phyloP scores from a whole-genome alignment of 345 rosid species.

The Eucalyptus cloeziana region DNA sequence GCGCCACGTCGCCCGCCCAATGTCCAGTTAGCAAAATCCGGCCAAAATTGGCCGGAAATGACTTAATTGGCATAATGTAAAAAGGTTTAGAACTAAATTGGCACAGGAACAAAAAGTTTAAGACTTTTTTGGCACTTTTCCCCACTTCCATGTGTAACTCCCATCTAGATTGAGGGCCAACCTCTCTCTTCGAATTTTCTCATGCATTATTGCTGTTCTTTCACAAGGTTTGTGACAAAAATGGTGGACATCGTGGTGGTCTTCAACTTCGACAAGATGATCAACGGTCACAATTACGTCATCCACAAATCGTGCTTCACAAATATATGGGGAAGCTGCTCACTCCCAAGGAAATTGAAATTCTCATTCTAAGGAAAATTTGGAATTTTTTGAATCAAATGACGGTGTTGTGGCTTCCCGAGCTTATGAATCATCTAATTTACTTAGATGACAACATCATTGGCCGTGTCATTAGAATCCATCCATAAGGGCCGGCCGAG shows the following conservation, averaged over 20 bases:
- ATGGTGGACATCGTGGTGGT: background rate
- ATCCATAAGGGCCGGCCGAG: background rate
- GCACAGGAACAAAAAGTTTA: no score
- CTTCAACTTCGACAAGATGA: fast-evolving
- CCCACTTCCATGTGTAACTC: no score
- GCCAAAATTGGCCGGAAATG: no score
- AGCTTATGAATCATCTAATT: background rate
- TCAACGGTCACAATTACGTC: background rate
- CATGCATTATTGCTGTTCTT: no score
- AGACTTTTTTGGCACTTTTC: no score
- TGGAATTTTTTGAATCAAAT: background rate
- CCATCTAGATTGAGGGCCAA: no score
- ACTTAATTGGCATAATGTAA: no score
- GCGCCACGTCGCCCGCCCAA: no score
- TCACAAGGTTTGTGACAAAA: background rate
- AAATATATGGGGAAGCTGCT: background rate
- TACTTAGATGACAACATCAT: background rate
- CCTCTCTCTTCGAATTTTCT: no score
- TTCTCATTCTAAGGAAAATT: background rate
- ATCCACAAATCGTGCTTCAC: background rate
- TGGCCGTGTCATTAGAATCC: background rate
- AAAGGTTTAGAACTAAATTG: no score
- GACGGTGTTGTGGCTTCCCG: fast-evolving
- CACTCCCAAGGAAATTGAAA: background rate
- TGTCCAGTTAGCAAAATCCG: no score